Percentiles rank a stretch among this genome's conserved stretches.
phyloP scores from a whole-genome alignment of 306 rosid genomes.

The Medicago ruthenica region DNA sequence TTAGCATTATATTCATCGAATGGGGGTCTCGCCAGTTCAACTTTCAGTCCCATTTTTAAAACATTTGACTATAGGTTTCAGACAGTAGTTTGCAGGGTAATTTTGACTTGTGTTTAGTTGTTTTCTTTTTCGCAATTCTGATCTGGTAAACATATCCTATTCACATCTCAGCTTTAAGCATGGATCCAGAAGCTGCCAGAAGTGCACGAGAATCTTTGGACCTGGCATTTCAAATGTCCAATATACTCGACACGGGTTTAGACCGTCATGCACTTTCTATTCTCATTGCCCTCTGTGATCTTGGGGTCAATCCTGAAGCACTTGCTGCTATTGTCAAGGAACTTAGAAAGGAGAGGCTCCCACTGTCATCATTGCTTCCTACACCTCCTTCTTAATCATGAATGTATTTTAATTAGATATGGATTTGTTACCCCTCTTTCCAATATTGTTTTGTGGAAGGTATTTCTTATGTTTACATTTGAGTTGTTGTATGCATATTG shows the following conservation, averaged over 20 bases:
- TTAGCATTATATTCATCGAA: not conserved
- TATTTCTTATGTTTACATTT: not conserved
- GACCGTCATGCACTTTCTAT: conserved; percentile 83
- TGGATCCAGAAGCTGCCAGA: conserved; percentile 75
- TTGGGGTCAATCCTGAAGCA: conserved; percentile 81
- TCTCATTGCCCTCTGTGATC: conserved; percentile 81
- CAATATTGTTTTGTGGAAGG: not conserved
- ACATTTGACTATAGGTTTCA: not conserved
- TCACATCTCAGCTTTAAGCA: conserved; percentile 27
- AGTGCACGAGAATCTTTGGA: conserved; percentile 77
- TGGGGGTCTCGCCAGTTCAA: not conserved
- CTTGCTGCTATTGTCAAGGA: conserved; percentile 81
- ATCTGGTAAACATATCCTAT: not conserved
- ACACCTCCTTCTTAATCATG: conserved; percentile 31
- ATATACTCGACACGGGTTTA: conserved; percentile 66
- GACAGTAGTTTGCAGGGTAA: not conserved
- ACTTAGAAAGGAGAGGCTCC: conserved; percentile 50
- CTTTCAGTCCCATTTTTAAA: not conserved
- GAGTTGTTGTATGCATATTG: not conserved
- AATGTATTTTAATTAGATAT: not conserved
- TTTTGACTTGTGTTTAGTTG: not conserved
- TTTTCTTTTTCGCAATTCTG: not conserved
- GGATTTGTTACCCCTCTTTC: not conserved
- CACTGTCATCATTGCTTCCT: conserved; percentile 35
- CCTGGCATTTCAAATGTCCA: conserved; percentile 77